Evolutionary conservation across 441 rosid genomes (phyloP).

Genomic region (Erodium moschatum): DNA sequence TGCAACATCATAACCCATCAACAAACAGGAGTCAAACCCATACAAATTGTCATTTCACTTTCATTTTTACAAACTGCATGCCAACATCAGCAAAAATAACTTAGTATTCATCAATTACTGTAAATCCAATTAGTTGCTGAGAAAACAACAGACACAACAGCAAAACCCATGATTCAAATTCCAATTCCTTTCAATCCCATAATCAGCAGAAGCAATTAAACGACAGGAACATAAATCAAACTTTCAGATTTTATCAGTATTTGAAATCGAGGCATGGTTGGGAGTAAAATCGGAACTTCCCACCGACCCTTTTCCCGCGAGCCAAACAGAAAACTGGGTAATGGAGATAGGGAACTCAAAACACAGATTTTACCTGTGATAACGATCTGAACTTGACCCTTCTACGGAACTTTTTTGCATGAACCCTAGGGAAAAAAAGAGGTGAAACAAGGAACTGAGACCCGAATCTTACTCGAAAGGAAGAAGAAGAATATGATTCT

Average conservation of each 20-base stretch:
- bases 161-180: background rate
- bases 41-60: background rate
- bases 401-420: background rate
- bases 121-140: background rate
- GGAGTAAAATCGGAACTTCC: background rate
- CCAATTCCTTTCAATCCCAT: background rate
- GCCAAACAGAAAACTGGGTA: background rate
- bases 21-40: background rate
- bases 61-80: background rate
- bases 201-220: background rate
- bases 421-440: background rate
- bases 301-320: background rate
- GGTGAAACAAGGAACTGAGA: background rate
- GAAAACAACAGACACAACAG: background rate
- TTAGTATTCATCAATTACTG: background rate
- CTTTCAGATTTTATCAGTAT: background rate
- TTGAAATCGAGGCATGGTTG: background rate
- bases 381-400: background rate
- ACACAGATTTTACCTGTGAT: background rate
- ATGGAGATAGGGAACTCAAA: background rate
- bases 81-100: background rate
- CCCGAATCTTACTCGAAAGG: background rate
- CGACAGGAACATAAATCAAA: background rate
- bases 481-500: background rate
- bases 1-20: background rate